phyloP scores from a whole-genome alignment of 2,329 filamentous ascomycete species.

The Aureobasidium sp. region DNA sequence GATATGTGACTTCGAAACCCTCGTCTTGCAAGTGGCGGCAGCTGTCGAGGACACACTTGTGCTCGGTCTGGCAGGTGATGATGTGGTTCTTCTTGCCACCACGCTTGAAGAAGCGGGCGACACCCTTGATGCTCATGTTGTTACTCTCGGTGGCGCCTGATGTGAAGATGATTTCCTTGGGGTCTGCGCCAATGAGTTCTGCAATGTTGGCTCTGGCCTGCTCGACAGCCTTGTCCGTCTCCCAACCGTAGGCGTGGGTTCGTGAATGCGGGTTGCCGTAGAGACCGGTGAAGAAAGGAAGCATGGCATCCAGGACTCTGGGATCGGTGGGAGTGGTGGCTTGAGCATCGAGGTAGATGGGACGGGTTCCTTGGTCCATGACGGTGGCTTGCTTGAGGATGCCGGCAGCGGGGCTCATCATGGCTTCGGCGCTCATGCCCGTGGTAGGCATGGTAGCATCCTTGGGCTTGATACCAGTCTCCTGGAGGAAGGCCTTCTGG shows the following conservation, averaged over 20 bases:
- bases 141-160: conserved; percentile 98
- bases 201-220: conserved; percentile 78
- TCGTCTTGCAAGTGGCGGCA: conserved; percentile 96
- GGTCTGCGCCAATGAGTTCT: conserved; percentile 79
- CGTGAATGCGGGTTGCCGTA: conserved; percentile 97
- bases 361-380: conserved; percentile 85
- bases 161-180: conserved; percentile 98
- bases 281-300: conserved; percentile 85
- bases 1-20: conserved; percentile 92
- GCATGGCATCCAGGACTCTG: conserved; percentile 90
- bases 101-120: conserved; percentile 88
- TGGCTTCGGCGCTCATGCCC: conserved; percentile 54
- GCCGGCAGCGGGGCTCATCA: conserved; percentile 65
- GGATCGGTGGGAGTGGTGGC: conserved; percentile 94
- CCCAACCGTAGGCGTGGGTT: conserved; percentile 98
- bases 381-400: conserved; percentile 86
- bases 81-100: conserved; percentile 97
- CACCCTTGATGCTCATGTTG: conserved; percentile 99
- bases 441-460: conserved; percentile 55
- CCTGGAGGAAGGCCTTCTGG: conserved; percentile 65
- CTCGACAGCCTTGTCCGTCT: conserved; percentile 91
- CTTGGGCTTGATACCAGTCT: conserved; percentile 49
- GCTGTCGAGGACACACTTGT: conserved; percentile 98
- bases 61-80: conserved; percentile 94
- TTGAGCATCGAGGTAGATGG: conserved; percentile 98